These are phyloP conservation scores for Populus ilicifolia DNA, from an alignment of 345 rosid genomes.

Conservation along the genomic window DNA sequence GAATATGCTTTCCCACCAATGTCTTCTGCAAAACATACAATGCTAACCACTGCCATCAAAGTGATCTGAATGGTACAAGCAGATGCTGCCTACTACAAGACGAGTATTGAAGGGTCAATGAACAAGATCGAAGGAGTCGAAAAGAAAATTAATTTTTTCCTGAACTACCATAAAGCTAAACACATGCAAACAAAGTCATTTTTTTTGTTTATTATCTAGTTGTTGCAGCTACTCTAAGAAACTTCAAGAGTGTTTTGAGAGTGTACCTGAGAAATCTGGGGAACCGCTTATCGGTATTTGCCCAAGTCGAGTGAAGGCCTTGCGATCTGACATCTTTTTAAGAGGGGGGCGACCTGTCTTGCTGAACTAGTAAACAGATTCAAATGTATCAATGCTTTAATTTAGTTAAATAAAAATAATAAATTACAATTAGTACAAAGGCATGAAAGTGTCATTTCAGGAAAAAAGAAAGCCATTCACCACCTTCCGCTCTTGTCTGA, in stretches of 20 bases:
- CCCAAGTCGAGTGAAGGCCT: conserved; percentile 35
- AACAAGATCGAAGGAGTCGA: not conserved
- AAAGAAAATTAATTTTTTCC: not conserved
- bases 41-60: not conserved
- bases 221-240: not conserved
- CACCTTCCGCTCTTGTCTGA: conserved; percentile 55
- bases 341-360: conserved; percentile 59
- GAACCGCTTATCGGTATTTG: conserved; percentile 29
- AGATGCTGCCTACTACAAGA: not conserved
- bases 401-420: not conserved
- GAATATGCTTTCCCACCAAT: not conserved
- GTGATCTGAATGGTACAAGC: not conserved
- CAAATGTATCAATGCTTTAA: not conserved
- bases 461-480: conserved; percentile 2
- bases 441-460: not conserved
- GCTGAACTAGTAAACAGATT: conserved; percentile 32
- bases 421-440: not conserved
- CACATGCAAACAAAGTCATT: not conserved
- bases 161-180: not conserved
- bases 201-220: not conserved
- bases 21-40: not conserved
- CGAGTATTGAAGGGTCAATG: not conserved
- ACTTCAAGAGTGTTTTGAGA: not conserved
- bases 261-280: conserved; percentile 42
- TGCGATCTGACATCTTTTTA: conserved; percentile 50